Evolutionary conservation across 306 rosid species (phyloP).

Genomic region (Acacia confusa): DNA sequence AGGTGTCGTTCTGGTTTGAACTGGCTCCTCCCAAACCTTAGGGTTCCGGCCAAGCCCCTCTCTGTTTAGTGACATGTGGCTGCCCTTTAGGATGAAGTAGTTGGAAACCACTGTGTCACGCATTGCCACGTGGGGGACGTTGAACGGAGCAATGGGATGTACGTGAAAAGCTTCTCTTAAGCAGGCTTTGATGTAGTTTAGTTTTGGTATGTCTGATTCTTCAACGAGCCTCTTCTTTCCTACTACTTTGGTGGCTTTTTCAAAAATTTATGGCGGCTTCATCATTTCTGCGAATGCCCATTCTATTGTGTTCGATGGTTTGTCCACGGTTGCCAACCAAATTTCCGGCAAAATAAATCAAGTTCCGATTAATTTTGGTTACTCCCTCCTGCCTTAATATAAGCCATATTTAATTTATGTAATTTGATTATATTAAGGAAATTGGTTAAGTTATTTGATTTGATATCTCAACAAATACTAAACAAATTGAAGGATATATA

Average conservation of each 20-base stretch:
- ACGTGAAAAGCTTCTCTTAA: neutral
- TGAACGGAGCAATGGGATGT: neutral
- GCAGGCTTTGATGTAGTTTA: neutral
- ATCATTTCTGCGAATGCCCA: slow-evolving; percentile 28
- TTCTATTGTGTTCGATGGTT: slow-evolving; percentile 41
- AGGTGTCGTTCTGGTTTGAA: neutral
- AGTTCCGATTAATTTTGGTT: no score
- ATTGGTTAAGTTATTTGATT: no score
- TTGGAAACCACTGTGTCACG: slow-evolving; percentile 26
- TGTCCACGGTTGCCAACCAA: slow-evolving; percentile 37
- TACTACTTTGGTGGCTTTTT: neutral
- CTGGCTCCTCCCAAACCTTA: slow-evolving; percentile 39
- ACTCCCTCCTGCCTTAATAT: no score
- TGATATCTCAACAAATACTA: no score
- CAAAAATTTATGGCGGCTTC: neutral
- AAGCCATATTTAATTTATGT: no score
- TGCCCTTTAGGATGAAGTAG: slow-evolving; percentile 50
- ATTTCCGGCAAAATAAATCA: slow-evolving; percentile 31
- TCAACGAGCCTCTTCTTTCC: neutral
- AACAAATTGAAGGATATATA: no score
- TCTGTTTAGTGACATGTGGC: slow-evolving; percentile 43
- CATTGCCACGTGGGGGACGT: slow-evolving; percentile 41
- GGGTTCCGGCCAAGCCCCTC: slow-evolving; percentile 35
- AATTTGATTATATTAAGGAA: no score
- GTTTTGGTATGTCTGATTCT: neutral